These are phyloP conservation scores for Cyberlindnera mrakii DNA, from an alignment of 805 yeast genomes.

Conservation along the genomic window DNA sequence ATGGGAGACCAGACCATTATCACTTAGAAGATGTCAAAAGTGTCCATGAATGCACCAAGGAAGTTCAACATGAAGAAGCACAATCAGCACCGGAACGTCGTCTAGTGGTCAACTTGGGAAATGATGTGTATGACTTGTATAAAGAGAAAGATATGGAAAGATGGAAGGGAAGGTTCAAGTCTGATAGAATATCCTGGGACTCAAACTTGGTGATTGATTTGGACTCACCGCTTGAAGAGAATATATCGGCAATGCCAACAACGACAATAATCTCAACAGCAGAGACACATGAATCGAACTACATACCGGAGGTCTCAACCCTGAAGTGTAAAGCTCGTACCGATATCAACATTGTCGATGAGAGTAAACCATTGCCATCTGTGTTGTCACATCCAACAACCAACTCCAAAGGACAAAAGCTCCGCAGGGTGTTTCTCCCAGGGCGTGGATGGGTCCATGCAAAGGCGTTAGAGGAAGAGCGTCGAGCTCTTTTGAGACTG, in stretches of 20 bases:
- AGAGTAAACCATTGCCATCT: slow-evolving; percentile 19
- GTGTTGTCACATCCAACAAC: slow-evolving; percentile 16
- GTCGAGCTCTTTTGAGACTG: slow-evolving; percentile 3
- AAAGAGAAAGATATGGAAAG: slow-evolving; percentile 3
- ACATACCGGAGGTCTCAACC: slow-evolving; percentile 2
- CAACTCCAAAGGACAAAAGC: slow-evolving; percentile 33
- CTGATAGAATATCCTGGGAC: not conserved
- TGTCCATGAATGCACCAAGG: not conserved
- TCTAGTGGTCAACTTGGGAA: slow-evolving; percentile 1
- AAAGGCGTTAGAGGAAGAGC: slow-evolving; percentile 14
- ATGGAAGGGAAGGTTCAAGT: slow-evolving; percentile 9
- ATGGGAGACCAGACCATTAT: no score
- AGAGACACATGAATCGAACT: not conserved
- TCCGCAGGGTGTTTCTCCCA: slow-evolving; percentile 40
- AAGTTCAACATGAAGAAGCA: not conserved
- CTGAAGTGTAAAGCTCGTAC: slow-evolving; percentile 12
- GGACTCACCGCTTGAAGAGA: slow-evolving; percentile 1
- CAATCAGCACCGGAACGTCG: not conserved
- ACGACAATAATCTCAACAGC: not conserved
- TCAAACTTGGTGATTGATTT: not conserved
- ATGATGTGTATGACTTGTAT: slow-evolving; percentile 7
- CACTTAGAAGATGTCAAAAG: no score
- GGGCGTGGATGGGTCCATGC: slow-evolving; percentile 44
- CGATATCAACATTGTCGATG: slow-evolving; percentile 18
- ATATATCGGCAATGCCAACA: not conserved